Conservation (phyloP, 2,329 filamentous ascomycete genomes). For the Bipolaris sorokiniana region DNA sequence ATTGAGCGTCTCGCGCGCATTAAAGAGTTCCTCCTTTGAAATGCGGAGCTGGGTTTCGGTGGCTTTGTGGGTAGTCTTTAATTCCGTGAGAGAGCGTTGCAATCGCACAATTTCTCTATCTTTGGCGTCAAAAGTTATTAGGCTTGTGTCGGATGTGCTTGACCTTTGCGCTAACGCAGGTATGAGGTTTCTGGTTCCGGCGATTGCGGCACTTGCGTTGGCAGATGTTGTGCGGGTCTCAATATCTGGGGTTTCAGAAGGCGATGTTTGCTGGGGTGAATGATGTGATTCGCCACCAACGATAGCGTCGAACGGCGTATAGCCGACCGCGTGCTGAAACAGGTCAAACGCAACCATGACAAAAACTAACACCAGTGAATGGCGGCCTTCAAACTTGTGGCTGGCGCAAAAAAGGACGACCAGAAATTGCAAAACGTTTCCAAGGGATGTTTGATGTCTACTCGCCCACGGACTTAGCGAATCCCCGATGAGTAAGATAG, state of each 20-base stretch:
- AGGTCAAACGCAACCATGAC: slow-evolving; percentile 44
- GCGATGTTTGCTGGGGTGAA: slow-evolving; percentile 18
- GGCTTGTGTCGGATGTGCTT: slow-evolving; percentile 13
- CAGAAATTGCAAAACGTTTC: slow-evolving; percentile 30
- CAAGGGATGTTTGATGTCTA: slow-evolving; percentile 28
- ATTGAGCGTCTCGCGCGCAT: slow-evolving; percentile 37
- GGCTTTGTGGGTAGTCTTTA: slow-evolving; percentile 35
- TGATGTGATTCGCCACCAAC: slow-evolving; percentile 23
- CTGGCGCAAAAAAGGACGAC: slow-evolving; percentile 32
- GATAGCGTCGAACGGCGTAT: slow-evolving; percentile 19
- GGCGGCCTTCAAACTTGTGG: slow-evolving; percentile 24
- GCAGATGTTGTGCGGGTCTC: slow-evolving; percentile 25
- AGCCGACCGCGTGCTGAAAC: slow-evolving; percentile 29
- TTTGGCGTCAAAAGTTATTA: slow-evolving; percentile 22
- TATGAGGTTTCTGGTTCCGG: slow-evolving; percentile 11
- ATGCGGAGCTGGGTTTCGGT: slow-evolving; percentile 36
- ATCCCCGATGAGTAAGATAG: slow-evolving; percentile 22
- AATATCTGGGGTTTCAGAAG: slow-evolving; percentile 36
- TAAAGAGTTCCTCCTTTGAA: slow-evolving; percentile 35
- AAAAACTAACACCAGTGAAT: slow-evolving; percentile 34
- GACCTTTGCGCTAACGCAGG: slow-evolving; percentile 7
- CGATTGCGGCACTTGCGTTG: slow-evolving; percentile 25
- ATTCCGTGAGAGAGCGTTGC: slow-evolving; percentile 32
- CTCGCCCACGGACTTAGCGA: slow-evolving; percentile 30
- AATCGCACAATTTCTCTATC: slow-evolving; percentile 41